Conservation (phyloP, 2,329 filamentous ascomycete genomes). For the Aspergillus versicolor region DNA sequence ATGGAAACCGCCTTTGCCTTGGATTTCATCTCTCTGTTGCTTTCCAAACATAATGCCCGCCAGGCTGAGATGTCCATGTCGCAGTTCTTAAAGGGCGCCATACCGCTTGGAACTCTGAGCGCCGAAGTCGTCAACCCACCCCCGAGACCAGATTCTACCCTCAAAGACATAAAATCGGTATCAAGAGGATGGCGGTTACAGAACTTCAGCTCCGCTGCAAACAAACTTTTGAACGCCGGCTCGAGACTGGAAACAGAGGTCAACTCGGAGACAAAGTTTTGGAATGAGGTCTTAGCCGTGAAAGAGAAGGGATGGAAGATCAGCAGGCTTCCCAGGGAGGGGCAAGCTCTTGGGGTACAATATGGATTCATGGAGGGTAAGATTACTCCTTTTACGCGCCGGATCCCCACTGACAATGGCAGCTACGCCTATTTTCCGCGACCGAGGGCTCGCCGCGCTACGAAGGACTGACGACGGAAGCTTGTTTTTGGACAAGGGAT, state of each 20-base stretch:
- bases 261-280: slow-evolving; percentile 78
- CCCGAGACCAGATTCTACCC: slow-evolving; percentile 55
- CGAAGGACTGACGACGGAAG: slow-evolving; percentile 71
- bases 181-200: slow-evolving; percentile 74
- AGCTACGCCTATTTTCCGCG: slow-evolving; percentile 58
- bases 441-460: slow-evolving; percentile 78
- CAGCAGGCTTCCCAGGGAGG: slow-evolving; percentile 71
- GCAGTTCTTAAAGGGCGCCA: slow-evolving; percentile 64
- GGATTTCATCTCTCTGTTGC: slow-evolving; percentile 78
- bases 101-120: slow-evolving; percentile 73
- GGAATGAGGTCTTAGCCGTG: slow-evolving; percentile 79
- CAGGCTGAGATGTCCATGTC: slow-evolving; percentile 71
- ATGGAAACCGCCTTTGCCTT: slow-evolving; percentile 63
- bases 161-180: slow-evolving; percentile 54
- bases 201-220: slow-evolving; percentile 71
- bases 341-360: slow-evolving; percentile 74
- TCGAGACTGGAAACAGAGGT: slow-evolving; percentile 74
- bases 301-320: slow-evolving; percentile 85
- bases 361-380: slow-evolving; percentile 82
- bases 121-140: slow-evolving; percentile 64
- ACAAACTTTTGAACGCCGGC: slow-evolving; percentile 71
- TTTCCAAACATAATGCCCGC: slow-evolving; percentile 76
- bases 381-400: slow-evolving; percentile 10
- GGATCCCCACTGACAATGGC: slow-evolving; percentile 1
- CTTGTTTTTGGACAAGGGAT: slow-evolving; percentile 68